Evolutionary conservation across 345 rosid genomes (phyloP), one percentile per base, ranked within the genome.

Genomic region (Arabidopsis suecica): DNA sequence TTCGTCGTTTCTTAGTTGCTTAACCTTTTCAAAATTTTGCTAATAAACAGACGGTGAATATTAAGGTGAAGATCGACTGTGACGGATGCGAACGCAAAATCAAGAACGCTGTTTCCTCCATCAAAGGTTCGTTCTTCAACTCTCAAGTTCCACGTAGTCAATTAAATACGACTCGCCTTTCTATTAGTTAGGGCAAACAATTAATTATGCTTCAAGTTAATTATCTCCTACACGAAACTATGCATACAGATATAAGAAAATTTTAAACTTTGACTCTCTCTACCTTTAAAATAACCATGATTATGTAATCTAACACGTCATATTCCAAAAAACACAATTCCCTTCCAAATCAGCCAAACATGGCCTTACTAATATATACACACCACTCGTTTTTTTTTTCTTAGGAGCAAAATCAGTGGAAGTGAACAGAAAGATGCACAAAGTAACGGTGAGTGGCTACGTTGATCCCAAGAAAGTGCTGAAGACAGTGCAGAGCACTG

Each of bases 1-100:
- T 51, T 66, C 44, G 9, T 71, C 8, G 30, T 60, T 44, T 20
- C 9, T 32, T 66, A 4, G 2, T n/a, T 42, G 7, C 22, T 62
- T 45, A 5, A 18, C 22, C 5, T 36, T 30, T 16, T 49, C 6
- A 12, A 10, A 4, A 12, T 32, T 20, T 9, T 64, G 5, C 4
- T 18, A 50, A 13, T n/a, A 42, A 47, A 45, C 80, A 84, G 87
- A 84, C 78, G 5, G 83, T 79, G 45, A 81, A 79, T 65, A 81
- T 81, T 49, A 83, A 69, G 73, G 86, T 83, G 54, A 80, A 83
- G 69, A 83, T 83, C 10, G 86, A 83, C 81, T 83, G 86, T 50
- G 86, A 83, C 38, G 86, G 86, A 33, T 83, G 86, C 57, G 86
- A 83, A 79, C 83, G 86, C 54, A 81, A 82, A 69, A 80, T 83